A percentile compares a stretch with the other conserved stretches of the same genome.
phyloP scores from a whole-genome alignment of 2,329 filamentous ascomycete species.

The Colletotrichum agaves region DNA sequence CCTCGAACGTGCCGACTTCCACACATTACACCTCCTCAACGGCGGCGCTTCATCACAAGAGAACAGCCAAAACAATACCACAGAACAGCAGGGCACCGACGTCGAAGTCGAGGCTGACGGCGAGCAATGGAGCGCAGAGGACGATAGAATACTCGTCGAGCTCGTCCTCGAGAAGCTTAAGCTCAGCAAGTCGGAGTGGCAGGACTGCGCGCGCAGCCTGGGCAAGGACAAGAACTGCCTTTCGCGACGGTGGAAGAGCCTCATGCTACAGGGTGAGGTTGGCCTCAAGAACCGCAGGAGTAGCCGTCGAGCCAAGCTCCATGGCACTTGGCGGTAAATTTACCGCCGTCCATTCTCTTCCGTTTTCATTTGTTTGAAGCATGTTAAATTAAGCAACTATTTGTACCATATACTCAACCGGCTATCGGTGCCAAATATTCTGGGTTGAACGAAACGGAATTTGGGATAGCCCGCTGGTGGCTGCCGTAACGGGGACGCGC shows the following conservation, averaged over 20 bases:
- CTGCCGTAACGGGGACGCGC: slow-evolving; percentile 6
- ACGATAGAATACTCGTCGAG: slow-evolving; percentile 74
- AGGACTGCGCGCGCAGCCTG: slow-evolving; percentile 72
- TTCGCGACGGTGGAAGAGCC: slow-evolving; percentile 70
- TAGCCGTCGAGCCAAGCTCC: slow-evolving; percentile 58
- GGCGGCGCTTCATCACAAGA: slow-evolving; percentile 39
- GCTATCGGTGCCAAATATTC: too few species aligned
- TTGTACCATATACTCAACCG: background rate
- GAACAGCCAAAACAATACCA: slow-evolving; percentile 39
- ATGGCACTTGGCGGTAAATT: slow-evolving; percentile 65
- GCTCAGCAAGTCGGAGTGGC: slow-evolving; percentile 73
- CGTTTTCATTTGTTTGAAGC: slow-evolving; percentile 11
- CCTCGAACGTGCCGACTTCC: slow-evolving; percentile 68
- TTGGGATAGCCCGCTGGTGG: slow-evolving; percentile 6
- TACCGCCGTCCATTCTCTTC: background rate
- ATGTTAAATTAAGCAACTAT: background rate
- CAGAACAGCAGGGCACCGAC: slow-evolving; percentile 46
- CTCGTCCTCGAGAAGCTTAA: slow-evolving; percentile 74
- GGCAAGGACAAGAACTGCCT: slow-evolving; percentile 69
- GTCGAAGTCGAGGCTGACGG: slow-evolving; percentile 58
- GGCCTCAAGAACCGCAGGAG: slow-evolving; percentile 62
- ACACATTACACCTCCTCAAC: slow-evolving; percentile 56
- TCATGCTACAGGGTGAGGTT: slow-evolving; percentile 68
- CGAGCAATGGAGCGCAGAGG: slow-evolving; percentile 68
- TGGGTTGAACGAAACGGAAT: background rate